Evolutionary conservation across 2,329 filamentous ascomycete species (phyloP), one percentile per base, ranked within the genome.

Genomic region (Blastomyces gilchristii): DNA sequence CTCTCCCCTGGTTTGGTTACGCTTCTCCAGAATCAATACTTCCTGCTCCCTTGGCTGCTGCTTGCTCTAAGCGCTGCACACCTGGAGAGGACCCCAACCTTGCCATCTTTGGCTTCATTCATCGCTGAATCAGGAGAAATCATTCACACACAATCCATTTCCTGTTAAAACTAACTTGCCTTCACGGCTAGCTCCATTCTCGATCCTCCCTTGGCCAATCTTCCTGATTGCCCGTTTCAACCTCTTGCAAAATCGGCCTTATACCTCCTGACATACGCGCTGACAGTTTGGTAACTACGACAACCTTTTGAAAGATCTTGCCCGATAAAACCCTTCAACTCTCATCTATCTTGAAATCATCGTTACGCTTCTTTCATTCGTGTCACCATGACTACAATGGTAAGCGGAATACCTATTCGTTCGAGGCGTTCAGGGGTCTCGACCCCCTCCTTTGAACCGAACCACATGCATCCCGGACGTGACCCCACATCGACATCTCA

Each of bases 381-480:
- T 67, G 69, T 71, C 74, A 81, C 74, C 72, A 85, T 85, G 83
- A 84, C 83, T 78, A 85, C 83, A 75, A 85, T 85, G 83, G 83
- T 85, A 79, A 70, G 79, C 41, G n/a, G 3, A 41, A 34, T 37
- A 25, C 8, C 50, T 28, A 1, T 43, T 6, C 31, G 25, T 53
- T 34, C 57, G 31, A 11, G 34, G 31, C 52, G n/a, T 58, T 31
- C 47, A 11, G 11, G 1, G 22, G 58, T 3, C 5, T 28, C 16
- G 14, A n/a, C 14, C 22, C 3, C 31, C 37, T 56, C 54, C 34
- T 45, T 52, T 63, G 25, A 39, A 16, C 37, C 61, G 61, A 47
- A 47, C 58, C 58, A 25, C 64, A 52, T 53, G 28, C n/a, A 53
- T 65, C 11, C 47, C 11, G 25, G 50, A 68, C 72, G 57, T 2